Evolutionary conservation across 192 early-diverging fungal genomes (phyloP).

Genomic region (Coemansia sp.): DNA sequence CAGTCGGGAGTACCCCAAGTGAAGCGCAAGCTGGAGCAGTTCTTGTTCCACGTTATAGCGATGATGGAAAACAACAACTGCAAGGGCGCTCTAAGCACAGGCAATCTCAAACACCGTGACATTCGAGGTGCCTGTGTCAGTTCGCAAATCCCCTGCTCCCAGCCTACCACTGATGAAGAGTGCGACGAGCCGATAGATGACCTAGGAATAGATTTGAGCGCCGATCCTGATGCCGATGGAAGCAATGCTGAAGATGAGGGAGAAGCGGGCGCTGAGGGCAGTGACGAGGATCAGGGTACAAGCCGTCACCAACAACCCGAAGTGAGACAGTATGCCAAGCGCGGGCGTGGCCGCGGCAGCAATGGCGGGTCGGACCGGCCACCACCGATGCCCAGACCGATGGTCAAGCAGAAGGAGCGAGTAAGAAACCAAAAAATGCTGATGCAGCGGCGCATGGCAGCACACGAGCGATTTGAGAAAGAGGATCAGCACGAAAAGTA

Average conservation of each 20-base stretch:
- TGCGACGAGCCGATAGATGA: conserved; percentile 9
- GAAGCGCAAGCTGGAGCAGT: conserved; percentile 68
- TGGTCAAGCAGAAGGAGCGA: conserved; percentile 1
- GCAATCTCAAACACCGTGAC: conserved; percentile 72
- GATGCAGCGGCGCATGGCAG: background rate
- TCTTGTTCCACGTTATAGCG: conserved; percentile 72
- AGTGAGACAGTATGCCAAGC: background rate
- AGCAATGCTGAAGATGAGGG: conserved; percentile 1
- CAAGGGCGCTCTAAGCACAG: conserved; percentile 51
- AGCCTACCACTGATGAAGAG: conserved; percentile 13
- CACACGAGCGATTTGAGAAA: background rate
- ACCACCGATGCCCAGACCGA: background rate
- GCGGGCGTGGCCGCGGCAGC: background rate
- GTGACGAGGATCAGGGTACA: background rate
- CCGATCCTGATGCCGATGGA: conserved; percentile 9
- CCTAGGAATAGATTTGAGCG: background rate
- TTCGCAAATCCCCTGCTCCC: conserved; percentile 57
- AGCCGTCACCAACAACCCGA: background rate
- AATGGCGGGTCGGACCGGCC: background rate
- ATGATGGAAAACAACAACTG: conserved; percentile 70
- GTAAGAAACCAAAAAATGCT: background rate
- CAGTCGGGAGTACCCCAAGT: conserved; percentile 64
- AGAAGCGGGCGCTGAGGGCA: background rate
- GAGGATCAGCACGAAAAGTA: background rate
- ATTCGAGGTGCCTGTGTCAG: conserved; percentile 66